Percentiles rank a stretch among this genome's conserved stretches.
Evolutionary conservation across 2,329 filamentous ascomycete species (phyloP).

Genomic region (Diaporthe vexans): DNA sequence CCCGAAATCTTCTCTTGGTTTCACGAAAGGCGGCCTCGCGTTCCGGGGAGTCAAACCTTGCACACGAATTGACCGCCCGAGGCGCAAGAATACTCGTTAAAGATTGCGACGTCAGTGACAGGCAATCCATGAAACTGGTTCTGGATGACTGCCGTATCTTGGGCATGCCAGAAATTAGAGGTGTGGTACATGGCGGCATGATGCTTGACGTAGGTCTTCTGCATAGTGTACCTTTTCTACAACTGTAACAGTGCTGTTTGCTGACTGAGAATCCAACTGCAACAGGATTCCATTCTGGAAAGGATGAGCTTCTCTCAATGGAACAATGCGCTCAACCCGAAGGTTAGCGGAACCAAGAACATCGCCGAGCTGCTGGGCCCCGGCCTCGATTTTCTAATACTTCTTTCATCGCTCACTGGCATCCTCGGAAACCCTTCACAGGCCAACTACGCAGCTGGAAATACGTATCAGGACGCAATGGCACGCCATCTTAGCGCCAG

Average conservation of each 20-base stretch:
- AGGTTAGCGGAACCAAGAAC: conserved; percentile 46
- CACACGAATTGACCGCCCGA: background rate
- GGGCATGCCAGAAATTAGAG: background rate
- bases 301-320: background rate
- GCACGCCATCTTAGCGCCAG: conserved; percentile 48
- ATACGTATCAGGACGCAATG: conserved; percentile 51
- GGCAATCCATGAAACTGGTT: background rate
- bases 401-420: background rate
- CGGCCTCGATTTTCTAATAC: conserved; percentile 53
- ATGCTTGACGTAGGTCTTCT: background rate
- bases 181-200: background rate
- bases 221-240: too few relatives aligned
- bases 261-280: background rate
- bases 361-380: conserved; percentile 50
- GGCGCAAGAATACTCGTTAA: background rate
- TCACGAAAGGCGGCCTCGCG: background rate
- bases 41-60: background rate
- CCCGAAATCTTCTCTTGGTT: background rate
- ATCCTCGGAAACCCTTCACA: conserved; percentile 41
- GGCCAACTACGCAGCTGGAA: conserved; percentile 42
- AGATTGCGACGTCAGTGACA: background rate
- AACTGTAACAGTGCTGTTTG: background rate
- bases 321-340: background rate
- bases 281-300: background rate
- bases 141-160: background rate